phyloP scores from a whole-genome alignment of 164 flowering plant species.

The Brasenia schreberi region DNA sequence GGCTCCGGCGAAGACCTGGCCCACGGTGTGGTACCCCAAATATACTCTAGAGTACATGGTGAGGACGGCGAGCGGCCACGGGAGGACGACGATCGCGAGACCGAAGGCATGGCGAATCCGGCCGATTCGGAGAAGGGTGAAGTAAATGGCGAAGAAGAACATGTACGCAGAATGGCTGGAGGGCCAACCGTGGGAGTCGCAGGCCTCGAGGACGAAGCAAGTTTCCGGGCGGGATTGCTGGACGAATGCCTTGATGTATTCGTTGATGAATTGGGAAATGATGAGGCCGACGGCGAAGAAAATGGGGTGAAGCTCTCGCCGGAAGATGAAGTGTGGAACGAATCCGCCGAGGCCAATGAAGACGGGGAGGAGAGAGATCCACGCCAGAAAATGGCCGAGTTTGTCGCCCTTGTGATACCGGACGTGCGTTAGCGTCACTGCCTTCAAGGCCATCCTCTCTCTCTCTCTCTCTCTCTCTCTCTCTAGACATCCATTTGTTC shows the following conservation, averaged over 20 bases:
- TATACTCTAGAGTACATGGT: slow-evolving; percentile 91
- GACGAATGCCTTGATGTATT: slow-evolving; percentile 47
- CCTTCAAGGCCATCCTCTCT: slow-evolving; percentile 37
- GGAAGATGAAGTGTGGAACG: slow-evolving; percentile 68
- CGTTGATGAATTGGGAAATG: slow-evolving; percentile 70
- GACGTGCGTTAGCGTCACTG: slow-evolving; percentile 77
- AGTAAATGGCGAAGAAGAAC: slow-evolving; percentile 78
- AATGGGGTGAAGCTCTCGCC: slow-evolving; percentile 75
- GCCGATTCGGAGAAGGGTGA: slow-evolving; percentile 25
- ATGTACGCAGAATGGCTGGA: slow-evolving; percentile 89
- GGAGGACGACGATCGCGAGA: slow-evolving; percentile 12
- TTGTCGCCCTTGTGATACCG: slow-evolving; percentile 62
- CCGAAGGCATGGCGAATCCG: neutral
- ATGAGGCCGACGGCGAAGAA: slow-evolving; percentile 70
- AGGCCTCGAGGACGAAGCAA: slow-evolving; percentile 61
- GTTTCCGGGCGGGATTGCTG: slow-evolving; percentile 84
- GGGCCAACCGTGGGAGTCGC: slow-evolving; percentile 99
- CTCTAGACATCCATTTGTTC: too few species aligned
- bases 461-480: too few species aligned
- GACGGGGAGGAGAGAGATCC: slow-evolving; percentile 83
- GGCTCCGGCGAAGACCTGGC: slow-evolving; percentile 91
- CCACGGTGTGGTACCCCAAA: slow-evolving; percentile 82
- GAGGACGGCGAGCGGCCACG: slow-evolving; percentile 56
- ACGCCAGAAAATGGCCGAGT: slow-evolving; percentile 73
- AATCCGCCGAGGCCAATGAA: slow-evolving; percentile 83